Base-by-base conservation (phyloP, 345 rosid species). In the Linum tenue region DNA sequence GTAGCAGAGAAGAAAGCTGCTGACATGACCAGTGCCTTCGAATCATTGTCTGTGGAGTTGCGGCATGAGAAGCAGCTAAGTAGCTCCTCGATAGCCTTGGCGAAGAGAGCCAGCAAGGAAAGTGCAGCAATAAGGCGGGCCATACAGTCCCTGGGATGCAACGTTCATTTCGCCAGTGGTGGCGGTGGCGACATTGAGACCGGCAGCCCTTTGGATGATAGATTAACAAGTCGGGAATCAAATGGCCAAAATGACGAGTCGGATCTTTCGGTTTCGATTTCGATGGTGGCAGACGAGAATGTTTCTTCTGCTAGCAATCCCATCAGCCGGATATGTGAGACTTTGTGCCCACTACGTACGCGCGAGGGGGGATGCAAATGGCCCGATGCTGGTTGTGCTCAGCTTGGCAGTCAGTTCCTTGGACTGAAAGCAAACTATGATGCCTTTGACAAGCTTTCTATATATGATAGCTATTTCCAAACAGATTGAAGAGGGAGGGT, bases 311-410 rank as follows among this genome's bases (percentile, higher is more conserved):
- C 84, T 2, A 64, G 72, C 66, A 80, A 70, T 62, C 77, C 81
- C 15, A 38, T 73, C 16, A 64, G 72, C 61, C 72, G 76, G 38
- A 81, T 80, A 14, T 85, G 95, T 72, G 95, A 85, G 74, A 70
- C 79, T 56, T 56, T 86, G 73, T 90, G 98, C 64, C 96, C 94
- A 0, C 64, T 85, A 73, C 81, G 86, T 63, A 55, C 91, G 42
- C 78, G 77, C 22, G 90, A 91, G 58, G 92, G 91, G 73, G 86
- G 81, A 39, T 94, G 99, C 72, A 74, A 80, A 57, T 86, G 99
- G 97, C 97, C 99, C 2, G 96, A 90, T 60, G 92, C 90, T 4
- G 87, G 82, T 31, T 94, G 99, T 82, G 91, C 91, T 60, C 96
- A 84, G 70, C 71, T 81, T 9, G 75, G 88, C 69, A 85, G 92